These are phyloP conservation scores for Lentinula edodes DNA, from an alignment of 768 basidiomycete genomes.

Conservation along the genomic window DNA sequence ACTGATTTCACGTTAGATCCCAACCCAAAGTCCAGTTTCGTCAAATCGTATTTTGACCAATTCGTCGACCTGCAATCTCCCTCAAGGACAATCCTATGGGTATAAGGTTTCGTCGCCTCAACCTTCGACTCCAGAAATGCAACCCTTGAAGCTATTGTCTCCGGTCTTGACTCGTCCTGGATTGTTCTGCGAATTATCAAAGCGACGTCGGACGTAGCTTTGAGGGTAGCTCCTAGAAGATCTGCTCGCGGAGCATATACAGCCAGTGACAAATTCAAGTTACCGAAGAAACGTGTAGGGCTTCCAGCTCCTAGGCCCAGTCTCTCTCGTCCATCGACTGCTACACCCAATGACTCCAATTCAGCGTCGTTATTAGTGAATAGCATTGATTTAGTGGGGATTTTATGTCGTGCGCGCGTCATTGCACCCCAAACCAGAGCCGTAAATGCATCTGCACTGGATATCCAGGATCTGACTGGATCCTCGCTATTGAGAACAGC, in stretches of 20 bases:
- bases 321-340: slow-evolving; percentile 1
- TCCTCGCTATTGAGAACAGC: neutral
- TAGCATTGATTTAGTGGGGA: neutral
- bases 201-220: slow-evolving; percentile 1
- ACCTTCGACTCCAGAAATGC: slow-evolving; percentile 1
- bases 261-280: neutral
- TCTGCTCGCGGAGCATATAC: neutral
- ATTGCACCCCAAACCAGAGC: slow-evolving; percentile 8
- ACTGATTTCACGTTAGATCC: neutral
- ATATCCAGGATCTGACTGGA: neutral
- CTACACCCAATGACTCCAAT: neutral
- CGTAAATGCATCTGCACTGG: slow-evolving; percentile 5
- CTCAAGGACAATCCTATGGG: neutral
- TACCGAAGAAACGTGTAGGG: slow-evolving; percentile 2
- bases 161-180: neutral
- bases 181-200: slow-evolving; percentile 1
- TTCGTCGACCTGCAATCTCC: slow-evolving; percentile 5
- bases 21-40: slow-evolving; percentile 3
- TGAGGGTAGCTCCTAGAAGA: neutral
- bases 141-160: neutral
- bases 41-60: slow-evolving; percentile 1
- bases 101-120: neutral
- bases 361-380: neutral
- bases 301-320: neutral
- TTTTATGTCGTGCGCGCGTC: slow-evolving; percentile 2